A percentile compares a stretch with the other conserved stretches of the same genome.
phyloP scores from a whole-genome alignment of 2,329 filamentous ascomycete genomes.

The Fusarium tjaetaba region DNA sequence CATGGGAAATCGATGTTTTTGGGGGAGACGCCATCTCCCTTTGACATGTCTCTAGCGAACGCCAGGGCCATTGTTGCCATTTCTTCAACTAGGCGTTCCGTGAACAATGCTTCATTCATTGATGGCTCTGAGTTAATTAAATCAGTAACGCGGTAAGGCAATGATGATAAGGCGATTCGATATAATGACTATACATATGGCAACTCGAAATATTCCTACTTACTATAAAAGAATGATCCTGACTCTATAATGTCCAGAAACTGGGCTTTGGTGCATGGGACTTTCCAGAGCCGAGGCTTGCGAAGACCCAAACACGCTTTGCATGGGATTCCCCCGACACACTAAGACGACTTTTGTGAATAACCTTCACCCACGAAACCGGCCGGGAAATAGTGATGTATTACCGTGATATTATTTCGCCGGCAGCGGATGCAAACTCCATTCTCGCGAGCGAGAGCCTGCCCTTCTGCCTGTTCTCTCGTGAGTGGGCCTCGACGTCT shows the following conservation, averaged over 20 bases:
- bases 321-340: background rate
- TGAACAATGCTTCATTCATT: background rate
- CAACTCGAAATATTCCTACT: accelerated
- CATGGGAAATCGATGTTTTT: background rate
- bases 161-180: background rate
- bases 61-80: background rate
- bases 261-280: background rate
- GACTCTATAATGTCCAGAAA: background rate
- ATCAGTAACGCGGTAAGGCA: background rate
- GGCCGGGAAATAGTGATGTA: background rate
- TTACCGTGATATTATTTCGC: background rate
- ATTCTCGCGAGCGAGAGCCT: background rate
- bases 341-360: background rate
- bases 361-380: accelerated
- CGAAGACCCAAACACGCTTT: background rate
- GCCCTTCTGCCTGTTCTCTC: background rate
- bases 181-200: background rate
- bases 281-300: background rate
- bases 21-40: no score
- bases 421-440: background rate
- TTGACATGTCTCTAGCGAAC: no score
- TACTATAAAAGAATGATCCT: background rate
- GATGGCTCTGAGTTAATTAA: background rate
- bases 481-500: background rate
- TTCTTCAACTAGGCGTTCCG: background rate